Base-by-base conservation (phyloP, 2,329 filamentous ascomycete species). In the Pseudogymnoascus sp. region DNA sequence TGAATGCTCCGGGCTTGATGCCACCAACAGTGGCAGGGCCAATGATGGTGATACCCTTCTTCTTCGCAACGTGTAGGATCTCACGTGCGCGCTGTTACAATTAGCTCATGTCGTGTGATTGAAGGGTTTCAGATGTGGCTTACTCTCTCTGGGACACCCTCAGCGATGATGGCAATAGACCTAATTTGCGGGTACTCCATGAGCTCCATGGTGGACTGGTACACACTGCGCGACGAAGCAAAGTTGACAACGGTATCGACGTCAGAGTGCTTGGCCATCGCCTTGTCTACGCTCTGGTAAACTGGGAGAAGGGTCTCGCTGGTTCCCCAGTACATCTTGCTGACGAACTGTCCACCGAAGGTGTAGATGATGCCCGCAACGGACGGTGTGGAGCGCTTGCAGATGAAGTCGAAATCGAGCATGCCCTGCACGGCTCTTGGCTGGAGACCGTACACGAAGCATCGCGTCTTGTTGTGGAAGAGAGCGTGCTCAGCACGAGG, bases 301-400 rank as follows among this genome's bases (percentile, higher is more conserved):
- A 99, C 94, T 67, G 94, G 94, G 71, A 99, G 86, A 69, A 99
- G 88, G 67, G 94, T 99, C 84, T 99, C 94, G 82, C 92, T 97
- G 75, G 94, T 99, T 75, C 94, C 94, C 94, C 94, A 99, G 90
- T 99, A 99, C 94, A 99, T 97, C 88, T 99, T 99, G 88, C 92
- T 97, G 76, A 99, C 94, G 87, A 99, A 99, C 81, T 99, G 94
- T 70, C 94, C 94, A 77, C 94, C 94, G 75, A 99, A 99, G 72
- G 94, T 97, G 84, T 99, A 99, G 84, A 99, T 97, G 80, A 99
- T 97, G 76, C 92, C 94, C 69, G 94, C 94, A 64, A 99, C 94
- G 64, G 94, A 99, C 68, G 94, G 94, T 65, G 90, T 95, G 76
- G 87, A 85, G 74, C 94, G 91, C 87, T 97, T 97, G 92, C 94